Evolutionary conservation across 371 early-diverging fungal species (phyloP).

Genomic region (Mortierella sp.): DNA sequence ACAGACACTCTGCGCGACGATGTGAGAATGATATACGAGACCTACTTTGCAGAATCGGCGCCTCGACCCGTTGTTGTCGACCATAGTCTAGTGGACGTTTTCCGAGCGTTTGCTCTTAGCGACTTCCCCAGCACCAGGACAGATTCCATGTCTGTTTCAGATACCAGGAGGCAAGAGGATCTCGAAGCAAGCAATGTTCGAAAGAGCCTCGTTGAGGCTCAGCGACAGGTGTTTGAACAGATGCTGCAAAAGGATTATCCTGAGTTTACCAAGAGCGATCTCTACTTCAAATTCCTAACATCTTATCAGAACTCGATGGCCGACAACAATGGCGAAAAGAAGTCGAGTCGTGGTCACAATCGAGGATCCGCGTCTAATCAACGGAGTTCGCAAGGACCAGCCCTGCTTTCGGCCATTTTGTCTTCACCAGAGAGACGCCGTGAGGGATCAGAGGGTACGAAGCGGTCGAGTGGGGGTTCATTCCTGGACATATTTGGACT

Average conservation of each 20-base stretch:
- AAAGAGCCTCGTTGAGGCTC: slow-evolving; percentile 54
- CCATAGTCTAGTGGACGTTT: slow-evolving; percentile 33
- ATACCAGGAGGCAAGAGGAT: slow-evolving; percentile 27
- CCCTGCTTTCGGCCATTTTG: slow-evolving; percentile 32
- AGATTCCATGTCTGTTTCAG: not conserved
- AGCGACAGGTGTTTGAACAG: slow-evolving; percentile 68
- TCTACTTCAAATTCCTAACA: slow-evolving; percentile 70
- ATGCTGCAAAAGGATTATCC: slow-evolving; percentile 73
- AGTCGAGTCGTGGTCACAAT: not conserved
- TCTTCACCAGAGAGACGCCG: slow-evolving; percentile 11
- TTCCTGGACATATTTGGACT: slow-evolving; percentile 51
- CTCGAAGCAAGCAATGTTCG: slow-evolving; percentile 47
- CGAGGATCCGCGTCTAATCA: slow-evolving; percentile 4
- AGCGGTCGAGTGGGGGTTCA: slow-evolving; percentile 45
- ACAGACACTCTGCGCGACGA: slow-evolving; percentile 64
- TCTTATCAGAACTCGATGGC: slow-evolving; percentile 27
- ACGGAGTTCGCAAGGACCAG: slow-evolving; percentile 14
- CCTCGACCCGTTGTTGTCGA: slow-evolving; percentile 60
- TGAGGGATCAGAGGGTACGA: slow-evolving; percentile 15
- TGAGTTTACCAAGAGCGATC: slow-evolving; percentile 69
- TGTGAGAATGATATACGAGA: slow-evolving; percentile 73
- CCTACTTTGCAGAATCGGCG: slow-evolving; percentile 69
- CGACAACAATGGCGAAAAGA: slow-evolving; percentile 9
- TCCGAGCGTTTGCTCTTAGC: slow-evolving; percentile 27
- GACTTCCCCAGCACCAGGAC: slow-evolving; percentile 18